Conservation (phyloP, 2,329 filamentous ascomycete species). For the Claviceps paspali region DNA sequence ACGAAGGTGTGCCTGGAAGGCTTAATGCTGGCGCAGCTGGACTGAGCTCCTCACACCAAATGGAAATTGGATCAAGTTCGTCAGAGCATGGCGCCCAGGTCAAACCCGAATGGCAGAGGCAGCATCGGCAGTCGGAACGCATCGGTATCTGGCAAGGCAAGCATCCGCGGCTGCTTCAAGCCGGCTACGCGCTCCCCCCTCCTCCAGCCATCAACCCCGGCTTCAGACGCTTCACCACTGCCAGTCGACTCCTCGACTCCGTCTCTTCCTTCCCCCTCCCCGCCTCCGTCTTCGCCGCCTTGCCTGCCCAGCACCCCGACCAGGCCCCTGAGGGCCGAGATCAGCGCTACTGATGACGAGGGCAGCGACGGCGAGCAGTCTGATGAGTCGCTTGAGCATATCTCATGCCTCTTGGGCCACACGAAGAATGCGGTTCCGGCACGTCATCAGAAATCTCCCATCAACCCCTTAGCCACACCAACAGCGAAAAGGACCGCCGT, state of each 20-base stretch:
- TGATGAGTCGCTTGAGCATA: constrained; percentile 41
- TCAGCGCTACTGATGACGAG: constrained; percentile 61
- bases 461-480: constrained; percentile 24
- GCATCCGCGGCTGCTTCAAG: constrained; percentile 25
- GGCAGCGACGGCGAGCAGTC: constrained; percentile 38
- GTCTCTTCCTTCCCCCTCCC: constrained; percentile 11
- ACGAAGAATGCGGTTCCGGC: constrained; percentile 5
- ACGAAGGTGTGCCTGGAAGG: no score
- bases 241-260: neutral
- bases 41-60: no score
- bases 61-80: no score
- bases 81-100: constrained; percentile 11
- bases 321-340: constrained; percentile 23
- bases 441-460: constrained; percentile 4
- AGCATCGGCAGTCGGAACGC: neutral
- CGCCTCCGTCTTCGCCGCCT: constrained; percentile 11
- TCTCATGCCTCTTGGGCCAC: constrained; percentile 22
- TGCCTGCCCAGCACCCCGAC: constrained; percentile 14
- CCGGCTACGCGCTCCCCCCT: constrained; percentile 11
- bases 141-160: constrained; percentile 9
- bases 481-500: constrained; percentile 30
- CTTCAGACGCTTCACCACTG: constrained; percentile 1
- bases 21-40: no score
- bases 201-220: constrained; percentile 5
- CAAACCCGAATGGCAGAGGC: constrained; percentile 11